Evolutionary conservation across 352 stramenopile genomes (phyloP).

Genomic region (Phytophthora tubulina): DNA sequence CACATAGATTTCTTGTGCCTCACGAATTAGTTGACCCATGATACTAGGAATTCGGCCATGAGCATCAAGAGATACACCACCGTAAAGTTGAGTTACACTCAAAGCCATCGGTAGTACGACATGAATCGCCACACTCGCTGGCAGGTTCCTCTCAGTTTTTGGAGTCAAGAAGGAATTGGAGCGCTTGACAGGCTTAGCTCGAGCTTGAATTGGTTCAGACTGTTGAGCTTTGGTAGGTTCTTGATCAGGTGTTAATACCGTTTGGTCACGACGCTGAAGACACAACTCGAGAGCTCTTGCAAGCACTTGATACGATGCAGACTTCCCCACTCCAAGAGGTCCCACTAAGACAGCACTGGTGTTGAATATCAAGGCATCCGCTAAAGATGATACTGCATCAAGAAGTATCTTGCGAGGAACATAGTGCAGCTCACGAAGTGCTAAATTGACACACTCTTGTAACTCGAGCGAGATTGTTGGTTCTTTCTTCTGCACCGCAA

Average conservation of each 20-base stretch:
- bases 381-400: conserved; percentile 19
- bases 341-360: conserved; percentile 40
- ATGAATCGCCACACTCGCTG: conserved; percentile 18
- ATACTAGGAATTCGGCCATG: conserved; percentile 51
- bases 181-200: conserved; percentile 1
- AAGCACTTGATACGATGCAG: conserved; percentile 46
- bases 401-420: conserved; percentile 40
- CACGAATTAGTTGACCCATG: conserved; percentile 42
- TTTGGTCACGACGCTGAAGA: conserved; percentile 8
- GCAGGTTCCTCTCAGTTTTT: neutral
- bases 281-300: conserved; percentile 39
- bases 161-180: conserved; percentile 17
- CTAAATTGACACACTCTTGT: conserved; percentile 7
- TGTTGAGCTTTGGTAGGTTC: neutral
- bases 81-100: conserved; percentile 60
- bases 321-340: conserved; percentile 48
- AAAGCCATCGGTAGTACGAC: conserved; percentile 54
- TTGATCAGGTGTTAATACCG: neutral
- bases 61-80: conserved; percentile 44
- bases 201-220: neutral
- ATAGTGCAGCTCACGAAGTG: conserved; percentile 28
- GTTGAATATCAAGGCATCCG: conserved; percentile 23
- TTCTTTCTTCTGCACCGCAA: neutral
- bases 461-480: neutral
- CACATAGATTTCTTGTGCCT: conserved; percentile 44